Percentiles rank a stretch among this genome's conserved stretches.
Evolutionary conservation across 2,329 filamentous ascomycete genomes (phyloP).

Genomic region (Sphaerostilbella broomeana): DNA sequence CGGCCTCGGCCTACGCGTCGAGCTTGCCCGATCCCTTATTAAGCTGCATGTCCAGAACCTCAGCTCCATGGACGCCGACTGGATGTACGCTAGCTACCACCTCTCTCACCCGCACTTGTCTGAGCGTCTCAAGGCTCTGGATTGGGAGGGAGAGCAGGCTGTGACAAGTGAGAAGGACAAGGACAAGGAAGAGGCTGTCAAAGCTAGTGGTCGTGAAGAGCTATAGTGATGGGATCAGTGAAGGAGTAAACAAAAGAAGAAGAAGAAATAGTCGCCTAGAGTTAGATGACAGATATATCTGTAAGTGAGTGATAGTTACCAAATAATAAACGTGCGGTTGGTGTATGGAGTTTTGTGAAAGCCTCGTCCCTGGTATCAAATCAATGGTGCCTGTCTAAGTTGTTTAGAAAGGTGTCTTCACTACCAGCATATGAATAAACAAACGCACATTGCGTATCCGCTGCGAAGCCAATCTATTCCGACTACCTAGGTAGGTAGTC

Average conservation of each 20-base stretch:
- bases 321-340: no score
- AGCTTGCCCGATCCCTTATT: constrained; percentile 83
- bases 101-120: constrained; percentile 96
- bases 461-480: no score
- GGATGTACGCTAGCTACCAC: constrained; percentile 97
- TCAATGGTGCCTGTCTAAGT: no score
- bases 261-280: not conserved
- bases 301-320: no score
- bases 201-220: constrained; percentile 68
- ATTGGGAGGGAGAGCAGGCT: constrained; percentile 64
- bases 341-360: no score
- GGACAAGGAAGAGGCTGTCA: constrained; percentile 45
- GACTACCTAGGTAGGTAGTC: no score
- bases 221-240: constrained; percentile 42
- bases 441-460: no score
- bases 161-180: constrained; percentile 36
- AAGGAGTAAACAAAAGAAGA: constrained; percentile 1
- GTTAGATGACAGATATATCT: not conserved
- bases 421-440: no score
- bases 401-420: no score
- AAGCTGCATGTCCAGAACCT: constrained; percentile 98
- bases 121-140: constrained; percentile 83
- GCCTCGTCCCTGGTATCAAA: no score
- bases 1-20: constrained; percentile 71
- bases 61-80: constrained; percentile 97